Percentiles rank a stretch among this genome's conserved stretches.
Evolutionary conservation across 495 filamentous ascomycete species (phyloP).

Genomic region (Podospora conica): DNA sequence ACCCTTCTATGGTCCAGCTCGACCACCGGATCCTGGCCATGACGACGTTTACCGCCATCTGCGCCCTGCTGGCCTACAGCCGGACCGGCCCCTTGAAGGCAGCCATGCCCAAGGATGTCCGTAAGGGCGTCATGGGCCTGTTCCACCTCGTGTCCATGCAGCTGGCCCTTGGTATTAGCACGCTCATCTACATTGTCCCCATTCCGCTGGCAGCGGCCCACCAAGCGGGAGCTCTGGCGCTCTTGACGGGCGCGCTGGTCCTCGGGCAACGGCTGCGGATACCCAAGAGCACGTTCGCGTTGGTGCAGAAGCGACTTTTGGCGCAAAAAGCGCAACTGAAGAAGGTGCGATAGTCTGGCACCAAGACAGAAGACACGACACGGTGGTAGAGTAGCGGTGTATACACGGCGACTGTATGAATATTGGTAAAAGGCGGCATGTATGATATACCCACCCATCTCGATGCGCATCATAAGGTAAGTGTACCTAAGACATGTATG

Average conservation of each 20-base stretch:
- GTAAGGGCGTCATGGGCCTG: slow-evolving; percentile 69
- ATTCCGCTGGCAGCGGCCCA: slow-evolving; percentile 82
- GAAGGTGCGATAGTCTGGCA: neutral
- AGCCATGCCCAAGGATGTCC: slow-evolving; percentile 57
- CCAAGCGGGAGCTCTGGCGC: slow-evolving; percentile 82
- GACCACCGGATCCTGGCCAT: slow-evolving; percentile 90
- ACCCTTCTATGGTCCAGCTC: slow-evolving; percentile 88
- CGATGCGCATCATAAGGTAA: neutral
- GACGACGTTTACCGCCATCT: slow-evolving; percentile 77
- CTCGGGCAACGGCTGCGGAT: slow-evolving; percentile 55
- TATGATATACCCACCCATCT: neutral
- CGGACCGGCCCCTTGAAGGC: slow-evolving; percentile 57
- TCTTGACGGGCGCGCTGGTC: slow-evolving; percentile 75
- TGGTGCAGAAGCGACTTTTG: slow-evolving; percentile 35
- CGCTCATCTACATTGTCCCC: slow-evolving; percentile 88
- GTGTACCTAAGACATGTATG: neutral
- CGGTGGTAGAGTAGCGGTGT: neutral
- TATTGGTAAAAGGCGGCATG: neutral
- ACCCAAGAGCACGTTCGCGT: slow-evolving; percentile 40
- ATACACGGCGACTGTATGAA: slow-evolving; percentile 8
- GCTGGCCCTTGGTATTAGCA: slow-evolving; percentile 78
- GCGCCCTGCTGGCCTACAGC: slow-evolving; percentile 70
- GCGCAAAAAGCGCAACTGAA: neutral
- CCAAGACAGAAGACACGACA: neutral
- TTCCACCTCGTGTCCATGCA: slow-evolving; percentile 79